Percentiles rank a stretch among this genome's conserved stretches.
Conservation (phyloP, 768 basidiomycete genomes). For the Baorangia bicolor region DNA sequence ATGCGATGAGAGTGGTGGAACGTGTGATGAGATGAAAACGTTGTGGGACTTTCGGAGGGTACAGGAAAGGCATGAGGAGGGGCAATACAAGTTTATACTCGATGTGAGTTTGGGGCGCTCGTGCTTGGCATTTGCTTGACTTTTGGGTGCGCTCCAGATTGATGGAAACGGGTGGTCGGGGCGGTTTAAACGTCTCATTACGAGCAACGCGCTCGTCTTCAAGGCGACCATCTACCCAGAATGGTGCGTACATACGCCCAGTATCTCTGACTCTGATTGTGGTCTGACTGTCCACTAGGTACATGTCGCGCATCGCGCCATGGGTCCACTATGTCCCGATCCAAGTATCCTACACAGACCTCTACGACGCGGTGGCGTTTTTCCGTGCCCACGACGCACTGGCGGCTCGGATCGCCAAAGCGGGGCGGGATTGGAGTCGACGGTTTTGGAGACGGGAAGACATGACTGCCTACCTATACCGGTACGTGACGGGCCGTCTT, state of each 20-base stretch:
- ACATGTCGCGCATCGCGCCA: constrained; percentile 53
- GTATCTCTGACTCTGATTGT: background rate
- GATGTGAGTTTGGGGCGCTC: constrained; percentile 40
- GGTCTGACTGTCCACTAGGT: constrained; percentile 38
- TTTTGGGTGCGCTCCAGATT: constrained; percentile 34
- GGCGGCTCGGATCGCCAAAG: constrained; percentile 53
- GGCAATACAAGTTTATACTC: constrained; percentile 58
- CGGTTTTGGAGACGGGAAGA: constrained; percentile 62
- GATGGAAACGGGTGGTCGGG: constrained; percentile 70
- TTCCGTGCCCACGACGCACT: constrained; percentile 68
- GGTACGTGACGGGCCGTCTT: constrained; percentile 34
- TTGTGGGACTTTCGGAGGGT: constrained; percentile 50
- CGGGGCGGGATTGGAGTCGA: constrained; percentile 57
- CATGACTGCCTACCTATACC: constrained; percentile 55
- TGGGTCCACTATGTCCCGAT: constrained; percentile 79
- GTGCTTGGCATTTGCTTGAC: background rate
- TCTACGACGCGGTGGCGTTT: constrained; percentile 71
- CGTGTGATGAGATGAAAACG: constrained; percentile 43
- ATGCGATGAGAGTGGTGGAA: constrained; percentile 34
- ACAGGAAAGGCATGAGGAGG: constrained; percentile 48
- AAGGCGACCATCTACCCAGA: constrained; percentile 74
- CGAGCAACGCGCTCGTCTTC: constrained; percentile 61
- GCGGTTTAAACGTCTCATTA: constrained; percentile 65
- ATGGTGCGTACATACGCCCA: constrained; percentile 43
- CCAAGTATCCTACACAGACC: constrained; percentile 60